Percentiles rank a stretch among this genome's conserved stretches.
phyloP scores from a whole-genome alignment of 768 basidiomycete species.

The Lactarius sanguifluus region DNA sequence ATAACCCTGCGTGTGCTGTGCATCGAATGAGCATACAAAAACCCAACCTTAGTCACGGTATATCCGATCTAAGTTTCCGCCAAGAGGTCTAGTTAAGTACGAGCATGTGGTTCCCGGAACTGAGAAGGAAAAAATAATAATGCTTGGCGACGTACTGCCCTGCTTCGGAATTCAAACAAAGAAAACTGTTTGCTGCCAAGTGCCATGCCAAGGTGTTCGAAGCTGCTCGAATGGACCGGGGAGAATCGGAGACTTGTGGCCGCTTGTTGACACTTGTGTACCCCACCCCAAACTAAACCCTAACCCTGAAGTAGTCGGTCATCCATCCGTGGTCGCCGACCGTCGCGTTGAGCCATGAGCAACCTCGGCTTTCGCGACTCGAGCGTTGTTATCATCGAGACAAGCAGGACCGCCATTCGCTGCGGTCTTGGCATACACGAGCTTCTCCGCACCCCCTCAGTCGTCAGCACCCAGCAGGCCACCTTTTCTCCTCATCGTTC shows the following conservation, averaged over 20 bases:
- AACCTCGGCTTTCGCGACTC: slow-evolving; percentile 77
- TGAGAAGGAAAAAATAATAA: not conserved
- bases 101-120: not conserved
- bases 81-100: not conserved
- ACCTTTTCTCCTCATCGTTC: slow-evolving; percentile 16
- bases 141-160: slow-evolving; percentile 8
- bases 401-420: slow-evolving; percentile 63
- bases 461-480: slow-evolving; percentile 49
- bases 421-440: slow-evolving; percentile 82
- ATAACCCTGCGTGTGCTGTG: not conserved
- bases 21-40: slow-evolving; percentile 1
- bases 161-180: no score
- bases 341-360: slow-evolving; percentile 31
- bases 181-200: no score
- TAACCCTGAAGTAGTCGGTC: slow-evolving; percentile 8
- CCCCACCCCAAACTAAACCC: slow-evolving; percentile 6
- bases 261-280: not conserved
- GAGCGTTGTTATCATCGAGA: slow-evolving; percentile 79
- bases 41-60: not conserved
- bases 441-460: slow-evolving; percentile 68
- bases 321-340: not conserved
- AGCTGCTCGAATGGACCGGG: not conserved
- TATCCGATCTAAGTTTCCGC: slow-evolving; percentile 3
- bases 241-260: no score
- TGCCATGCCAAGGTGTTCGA: not conserved